Evolutionary conservation across 2,329 filamentous ascomycete species (phyloP), one percentile per base, ranked within the genome.

Genomic region (Xylariaceae sp.): DNA sequence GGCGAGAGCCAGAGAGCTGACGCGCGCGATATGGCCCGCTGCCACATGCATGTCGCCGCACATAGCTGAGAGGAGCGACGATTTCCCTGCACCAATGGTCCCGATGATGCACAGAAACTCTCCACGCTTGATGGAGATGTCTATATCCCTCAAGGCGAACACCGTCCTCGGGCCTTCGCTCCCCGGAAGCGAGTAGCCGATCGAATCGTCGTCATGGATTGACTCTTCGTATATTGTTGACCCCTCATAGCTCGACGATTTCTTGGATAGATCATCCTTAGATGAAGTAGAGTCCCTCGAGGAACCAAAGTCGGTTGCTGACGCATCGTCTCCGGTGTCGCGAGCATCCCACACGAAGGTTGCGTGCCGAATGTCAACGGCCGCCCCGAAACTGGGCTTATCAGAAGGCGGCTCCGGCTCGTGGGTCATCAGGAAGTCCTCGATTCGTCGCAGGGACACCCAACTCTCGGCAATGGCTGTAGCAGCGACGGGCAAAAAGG

Each of bases 1-100:
- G 46, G 89, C 94, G 49, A 93, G 93, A 0, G 88, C 83, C 36
- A 87, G 70, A 4, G 76, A 78, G 0, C 83, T 83, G 19, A 87
- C 83, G 50, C 89, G 73, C 1, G 72, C 70, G 5, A 90, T 70
- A 16, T 78, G 69, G n/a, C 87, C 86, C 5, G 59, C 62, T 0
- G 83, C 90, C 54, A 80, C 80, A 26, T 85, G 77, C 89, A 95
- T 95, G 42, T 95, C 89, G 19, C 89, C 89, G 1, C 87, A 87
- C 26, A 95, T 61, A 1, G 89, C 87, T 18, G 84, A 83, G 3
- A 95, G 72, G 1, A 95, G 62, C 0, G 87, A 94, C 32, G 74
- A 89, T 61, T 95, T 95, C 10, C 89, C 89, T 37, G 81, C 85
- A 0, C 85, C 86, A 2, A 92, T 85, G 13, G 74, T 72, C 10